Evolutionary conservation across 768 basidiomycete species (phyloP), one percentile per base, ranked within the genome.

Genomic region (Mycena crocata): DNA sequence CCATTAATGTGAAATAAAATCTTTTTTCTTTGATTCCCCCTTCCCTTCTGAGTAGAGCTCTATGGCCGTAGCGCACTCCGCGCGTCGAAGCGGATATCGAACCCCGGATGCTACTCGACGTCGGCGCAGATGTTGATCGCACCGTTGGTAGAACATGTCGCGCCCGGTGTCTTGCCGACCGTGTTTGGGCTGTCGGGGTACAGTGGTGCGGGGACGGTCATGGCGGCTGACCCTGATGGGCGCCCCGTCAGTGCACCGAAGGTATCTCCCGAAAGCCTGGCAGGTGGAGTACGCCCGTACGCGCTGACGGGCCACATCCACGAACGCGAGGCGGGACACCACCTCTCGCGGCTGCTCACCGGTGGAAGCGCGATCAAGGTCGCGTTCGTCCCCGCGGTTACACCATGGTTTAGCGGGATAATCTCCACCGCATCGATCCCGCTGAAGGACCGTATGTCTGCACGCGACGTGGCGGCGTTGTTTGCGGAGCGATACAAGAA

Each of bases 21-120:
- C 73, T 79, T 63, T 76, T 77, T 68, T 70, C 74, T 71, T 74
- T 50, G 59, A 59, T 67, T 69, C 67, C 71, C 70, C 45, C 45
- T 26, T 8, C 3, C 46, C 46, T 28, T 6, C 28, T 37, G 52
- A 70, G 54, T 76, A 98, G 98, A 99, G 78, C 83, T 99, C 44
- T 99, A 98, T 77, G 89, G 87, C 34, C 94, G 97, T 61, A 77
- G 82, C 31, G 77, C 78, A 1, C 84, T 98, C 69, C 89, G 89
- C 48, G 67, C 81, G 3, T 87, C 98, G 26, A 95, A 90, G 75
- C 84, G 96, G 46, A 95, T 99, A 69, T 93, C 98, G 51, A 99
- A 99, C 81, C 98, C 98, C 1, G 98, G 98, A 45, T 99, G 98
- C 77, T 99, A 96, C 76, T 93, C 96, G 7, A 99, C 98, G 35